Evolutionary conservation across 345 rosid genomes (phyloP), one percentile per base, ranked within the genome.

Genomic region (Pistacia integerrima): DNA sequence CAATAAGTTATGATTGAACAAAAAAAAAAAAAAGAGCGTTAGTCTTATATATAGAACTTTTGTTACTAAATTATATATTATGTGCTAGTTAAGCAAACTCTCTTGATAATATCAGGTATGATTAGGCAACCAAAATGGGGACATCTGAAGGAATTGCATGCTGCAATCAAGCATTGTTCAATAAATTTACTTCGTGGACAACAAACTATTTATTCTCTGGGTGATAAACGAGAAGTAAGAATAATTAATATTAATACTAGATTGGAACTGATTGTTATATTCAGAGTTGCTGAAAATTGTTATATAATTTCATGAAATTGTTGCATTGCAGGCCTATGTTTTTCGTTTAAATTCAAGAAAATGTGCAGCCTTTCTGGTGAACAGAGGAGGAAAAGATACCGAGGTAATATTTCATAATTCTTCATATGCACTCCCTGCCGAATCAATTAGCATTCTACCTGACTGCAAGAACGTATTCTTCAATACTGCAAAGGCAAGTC

Each of bases 81-180:
- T 8, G 11, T 25, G 3, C 14, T 51, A 14, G 4, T 28, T 28
- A 18, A 2, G 25, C 11, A 70, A 71, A 2, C 13, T 57, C 22
- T 16, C 5, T 13, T 71, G 64, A 14, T 71, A 36, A 36, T 22
- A 66, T n/a, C 60, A 86, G 89, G 89, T 16, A 61, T 79, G 60
- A 61, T 77, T n/a, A 79, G 82, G 18, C 85, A 88, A 70, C 91
- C 91, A 1, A 88, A 86, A 84, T 88, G 85, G 84, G 85, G 87
- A 10, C 91, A 88, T 64, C 72, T 88, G 28, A 82, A 75, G 81
- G 91, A 84, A 41, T 57, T 88, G 77, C 91, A 88, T 69, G 65
- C 77, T 8, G 81, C 85, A 48, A 77, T 88, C 9, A 85, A 84
- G 79, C 30, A 57, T 35, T 80, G 89, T 51, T 79, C 77, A 69